These are phyloP conservation scores for Malus fusca DNA, from an alignment of 306 rosid species.

Conservation along the genomic window DNA sequence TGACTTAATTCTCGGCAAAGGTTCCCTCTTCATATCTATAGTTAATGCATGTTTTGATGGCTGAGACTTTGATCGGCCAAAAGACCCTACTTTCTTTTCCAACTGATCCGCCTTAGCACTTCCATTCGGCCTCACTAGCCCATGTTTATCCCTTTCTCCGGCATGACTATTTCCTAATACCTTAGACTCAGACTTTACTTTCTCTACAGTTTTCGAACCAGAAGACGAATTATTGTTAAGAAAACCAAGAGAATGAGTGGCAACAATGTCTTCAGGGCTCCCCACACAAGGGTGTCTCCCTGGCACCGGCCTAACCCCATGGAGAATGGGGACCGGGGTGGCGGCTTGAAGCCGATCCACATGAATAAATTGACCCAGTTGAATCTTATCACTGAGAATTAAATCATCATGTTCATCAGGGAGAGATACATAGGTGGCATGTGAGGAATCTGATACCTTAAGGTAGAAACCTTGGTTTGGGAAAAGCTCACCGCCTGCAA, in stretches of 20 bases:
- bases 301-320: constrained; percentile 83
- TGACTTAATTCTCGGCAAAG: constrained; percentile 56
- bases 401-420: constrained; percentile 94
- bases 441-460: constrained; percentile 93
- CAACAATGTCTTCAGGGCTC: constrained; percentile 87
- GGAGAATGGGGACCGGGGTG: constrained; percentile 90
- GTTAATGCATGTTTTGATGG: constrained; percentile 32
- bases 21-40: constrained; percentile 58
- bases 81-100: constrained; percentile 41
- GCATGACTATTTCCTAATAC: constrained; percentile 23
- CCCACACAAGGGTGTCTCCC: constrained; percentile 95
- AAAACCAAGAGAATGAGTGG: constrained; percentile 69
- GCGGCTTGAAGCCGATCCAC: constrained; percentile 84
- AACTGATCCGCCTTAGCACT: constrained; percentile 44
- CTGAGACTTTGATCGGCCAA: constrained; percentile 47
- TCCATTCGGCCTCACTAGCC: constrained; percentile 23
- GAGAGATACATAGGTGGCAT: constrained; percentile 89
- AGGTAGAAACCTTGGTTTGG: constrained; percentile 88
- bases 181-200: constrained; percentile 36
- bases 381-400: constrained; percentile 94
- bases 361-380: constrained; percentile 85
- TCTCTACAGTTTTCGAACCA: constrained; percentile 30
- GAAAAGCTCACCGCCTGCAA: constrained; percentile 83
- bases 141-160: constrained; percentile 37
- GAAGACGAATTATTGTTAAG: constrained; percentile 37